Base-by-base conservation (phyloP, 306 rosid species). In the Alnus rubra region DNA sequence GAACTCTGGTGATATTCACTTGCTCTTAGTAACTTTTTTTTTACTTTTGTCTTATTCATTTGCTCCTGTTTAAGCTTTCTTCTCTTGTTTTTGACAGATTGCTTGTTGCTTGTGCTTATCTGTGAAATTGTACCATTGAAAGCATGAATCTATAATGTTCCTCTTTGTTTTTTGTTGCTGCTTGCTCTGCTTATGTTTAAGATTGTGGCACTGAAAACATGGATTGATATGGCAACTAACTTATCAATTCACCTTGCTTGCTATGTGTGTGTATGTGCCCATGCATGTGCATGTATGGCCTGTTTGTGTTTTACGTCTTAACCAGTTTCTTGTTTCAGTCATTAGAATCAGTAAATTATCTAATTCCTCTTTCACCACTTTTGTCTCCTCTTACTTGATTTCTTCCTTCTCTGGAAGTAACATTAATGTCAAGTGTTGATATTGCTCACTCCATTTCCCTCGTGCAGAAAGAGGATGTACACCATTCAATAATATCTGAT, bases 401-500 rank as follows among this genome's bases (percentile, higher is more conserved):
- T 49, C 63, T 67, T 12, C 76, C 67, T 53, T 76, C 52, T 49
- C 64, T 16, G 16, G 18, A 73, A 71, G n/a, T 81, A 78, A 68
- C 9, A 60, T 64, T 62, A 50, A 62, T 53, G 37, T 58, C 45
- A 62, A 31, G 64, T 68, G 71, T 84, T 77, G 68, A 71, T 81
- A 16, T 72, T 80, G 42, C 35, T 82, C 81, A 82, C 76, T 62
- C 49, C 72, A 60, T 71, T 67, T 72, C 74, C 45, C 67, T 74
- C 31, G 42, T 81, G 84, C 97, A 95, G 98, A 95, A 95, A 84
- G 98, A 95, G 86, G 97, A 95, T 82, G 98, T 95, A 59, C 98
- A 95, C 87, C 97, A 92, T 85, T 95, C 98, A 67, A 95, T 95
- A 75, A 95, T 95, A 82, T 86, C 98, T 13, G 98, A 95, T 90